Base-by-base conservation (phyloP, 2,329 filamentous ascomycete species). In the Neonectria magnoliae region DNA sequence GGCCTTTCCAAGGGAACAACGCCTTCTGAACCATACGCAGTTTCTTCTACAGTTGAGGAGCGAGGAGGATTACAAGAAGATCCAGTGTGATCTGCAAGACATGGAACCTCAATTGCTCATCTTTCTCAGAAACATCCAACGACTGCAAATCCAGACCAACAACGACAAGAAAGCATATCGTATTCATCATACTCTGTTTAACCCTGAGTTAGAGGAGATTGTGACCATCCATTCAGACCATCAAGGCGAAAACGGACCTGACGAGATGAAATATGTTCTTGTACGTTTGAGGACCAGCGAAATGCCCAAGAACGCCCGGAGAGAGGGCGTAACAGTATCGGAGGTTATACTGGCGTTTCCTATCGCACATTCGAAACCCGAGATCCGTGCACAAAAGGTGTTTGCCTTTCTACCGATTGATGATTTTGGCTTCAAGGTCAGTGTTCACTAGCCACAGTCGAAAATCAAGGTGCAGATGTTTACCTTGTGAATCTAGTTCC, bases 71-170 rank as follows among this genome's bases (percentile, higher is more conserved):
- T 18, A 10, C 48, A 4, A 63, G 16, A 55, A 10, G 25, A 44
- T 55, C 8, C 52, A 44, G 29, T 5, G 42, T n/a, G 62, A 76
- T 42, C 57, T 78, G 29, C n/a, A 57, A 8, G 57, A 61, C 3
- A 59, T 77, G 9, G 68, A 76, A 29, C 68, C 74, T 7, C 66
- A 70, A 42, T 62, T 75, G 22, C 70, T 78, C 18, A 65, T 78
- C 27, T 79, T 78, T 47, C 70, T 79, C 3, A 66, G 73, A 2
- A 71, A 74, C 33, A 64, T 79, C 11, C 59, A 66, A 8, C 54
- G 55, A 22, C 66, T 78, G n/a, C 14, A 33, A 10, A 54, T 62
- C 14, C 56, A 41, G 10, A 51, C 56, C 8, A 20, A 31, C 41
- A 20, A 27, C 13, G 56, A 11, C 25, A 20, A 48, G 36, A 36